phyloP scores from a whole-genome alignment of 192 early-diverging fungal species.

The Mortierella antarctica region DNA sequence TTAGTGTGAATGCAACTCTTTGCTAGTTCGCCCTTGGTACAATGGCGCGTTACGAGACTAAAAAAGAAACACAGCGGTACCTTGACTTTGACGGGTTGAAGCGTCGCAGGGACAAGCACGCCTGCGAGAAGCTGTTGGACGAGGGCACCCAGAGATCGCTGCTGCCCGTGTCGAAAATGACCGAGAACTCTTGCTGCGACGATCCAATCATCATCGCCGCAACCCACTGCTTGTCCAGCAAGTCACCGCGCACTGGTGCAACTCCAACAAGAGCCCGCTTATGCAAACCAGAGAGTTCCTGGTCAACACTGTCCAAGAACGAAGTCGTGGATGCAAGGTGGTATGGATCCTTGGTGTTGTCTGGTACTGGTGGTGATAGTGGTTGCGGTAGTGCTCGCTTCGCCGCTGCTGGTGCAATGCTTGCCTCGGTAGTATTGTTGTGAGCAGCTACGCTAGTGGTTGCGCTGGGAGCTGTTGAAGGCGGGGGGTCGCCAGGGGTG shows the following conservation, averaged over 20 bases:
- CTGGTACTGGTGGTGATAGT: neutral
- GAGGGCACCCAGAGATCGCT: constrained; percentile 71
- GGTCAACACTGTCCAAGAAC: constrained; percentile 19
- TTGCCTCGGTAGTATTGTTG: neutral
- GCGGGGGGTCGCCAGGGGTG: neutral
- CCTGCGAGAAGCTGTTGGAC: constrained; percentile 50
- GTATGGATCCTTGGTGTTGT: neutral
- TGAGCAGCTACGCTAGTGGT: neutral
- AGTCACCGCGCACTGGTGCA: constrained; percentile 40
- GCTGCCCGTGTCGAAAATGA: constrained; percentile 71
- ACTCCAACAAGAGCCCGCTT: constrained; percentile 46
- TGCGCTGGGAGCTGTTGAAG: neutral
- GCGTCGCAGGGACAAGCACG: constrained; percentile 52
- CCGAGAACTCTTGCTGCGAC: constrained; percentile 63
- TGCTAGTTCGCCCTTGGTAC: too few species aligned
- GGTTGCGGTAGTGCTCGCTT: neutral
- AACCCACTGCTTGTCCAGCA: constrained; percentile 49
- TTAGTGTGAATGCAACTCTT: too few species aligned
- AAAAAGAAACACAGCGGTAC: constrained; percentile 3
- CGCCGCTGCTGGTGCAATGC: neutral
- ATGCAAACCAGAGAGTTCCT: constrained; percentile 17
- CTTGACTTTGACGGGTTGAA: constrained; percentile 58
- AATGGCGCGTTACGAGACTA: too few species aligned
- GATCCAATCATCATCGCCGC: constrained; percentile 61
- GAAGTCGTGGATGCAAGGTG: neutral